phyloP scores from a whole-genome alignment of 768 basidiomycete genomes.

The Leccinellum albellum region DNA sequence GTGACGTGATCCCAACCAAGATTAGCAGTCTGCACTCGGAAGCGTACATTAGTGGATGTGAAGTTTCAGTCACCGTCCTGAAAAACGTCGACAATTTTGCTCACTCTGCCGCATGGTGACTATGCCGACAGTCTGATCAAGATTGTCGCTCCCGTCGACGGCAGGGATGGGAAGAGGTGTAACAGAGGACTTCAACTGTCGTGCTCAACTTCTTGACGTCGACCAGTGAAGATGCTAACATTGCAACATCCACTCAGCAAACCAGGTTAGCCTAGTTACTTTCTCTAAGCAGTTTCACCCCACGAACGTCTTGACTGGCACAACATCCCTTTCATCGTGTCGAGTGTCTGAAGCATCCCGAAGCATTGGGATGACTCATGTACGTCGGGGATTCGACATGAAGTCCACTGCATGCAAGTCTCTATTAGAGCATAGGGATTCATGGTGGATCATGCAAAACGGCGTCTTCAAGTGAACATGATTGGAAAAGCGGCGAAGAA shows the following conservation, averaged over 20 bases:
- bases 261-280: neutral
- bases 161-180: too few relatives aligned
- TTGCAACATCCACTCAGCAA: neutral
- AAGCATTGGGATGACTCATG: neutral
- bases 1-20: too few relatives aligned
- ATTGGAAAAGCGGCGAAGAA: constrained; percentile 12
- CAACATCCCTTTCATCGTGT: neutral
- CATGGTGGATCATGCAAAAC: neutral
- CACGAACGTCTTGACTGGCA: neutral
- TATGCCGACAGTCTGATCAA: too few relatives aligned
- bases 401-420: neutral
- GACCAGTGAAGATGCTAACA: neutral
- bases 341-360: neutral
- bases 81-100: too few relatives aligned
- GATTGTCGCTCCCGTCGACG: too few relatives aligned
- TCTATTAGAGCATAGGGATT: neutral
- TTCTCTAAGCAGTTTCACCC: neutral
- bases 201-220: neutral
- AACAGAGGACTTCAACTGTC: neutral
- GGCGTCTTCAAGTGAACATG: constrained; percentile 7
- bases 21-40: too few relatives aligned
- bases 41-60: too few relatives aligned
- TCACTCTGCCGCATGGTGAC: too few relatives aligned
- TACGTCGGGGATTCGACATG: neutral
- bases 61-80: too few relatives aligned